Evolutionary conservation across 805 yeast genomes (phyloP).

Genomic region (Sugiyamaella valdiviana): DNA sequence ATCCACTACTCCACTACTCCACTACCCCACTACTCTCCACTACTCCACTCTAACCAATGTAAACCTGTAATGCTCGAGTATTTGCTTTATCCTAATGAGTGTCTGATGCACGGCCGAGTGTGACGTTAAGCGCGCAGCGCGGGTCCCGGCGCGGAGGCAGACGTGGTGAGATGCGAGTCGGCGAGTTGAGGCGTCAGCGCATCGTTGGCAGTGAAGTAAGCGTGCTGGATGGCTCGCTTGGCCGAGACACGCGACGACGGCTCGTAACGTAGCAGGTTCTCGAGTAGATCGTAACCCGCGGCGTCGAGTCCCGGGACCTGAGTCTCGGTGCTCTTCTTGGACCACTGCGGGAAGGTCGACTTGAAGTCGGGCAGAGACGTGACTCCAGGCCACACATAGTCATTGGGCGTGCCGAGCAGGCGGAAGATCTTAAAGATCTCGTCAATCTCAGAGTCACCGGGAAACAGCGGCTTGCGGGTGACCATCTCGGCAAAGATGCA

Average conservation of each 20-base stretch:
- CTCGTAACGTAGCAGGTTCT: conserved; percentile 73
- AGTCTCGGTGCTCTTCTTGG: conserved; percentile 58
- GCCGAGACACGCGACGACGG: conserved; percentile 94
- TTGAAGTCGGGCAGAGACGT: conserved; percentile 86
- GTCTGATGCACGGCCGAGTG: not conserved
- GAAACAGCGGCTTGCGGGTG: conserved; percentile 87
- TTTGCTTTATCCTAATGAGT: not conserved
- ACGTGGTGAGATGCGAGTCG: not conserved
- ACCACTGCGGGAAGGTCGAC: conserved; percentile 89
- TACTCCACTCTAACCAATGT: not conserved
- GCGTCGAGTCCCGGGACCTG: conserved; percentile 74
- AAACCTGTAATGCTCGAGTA: not conserved
- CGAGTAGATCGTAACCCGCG: conserved; percentile 78
- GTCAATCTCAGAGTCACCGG: conserved; percentile 97
- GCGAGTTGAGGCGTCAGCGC: not conserved
- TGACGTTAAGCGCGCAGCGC: not conserved
- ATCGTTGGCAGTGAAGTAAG: conserved; percentile 49
- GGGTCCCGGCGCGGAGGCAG: not conserved
- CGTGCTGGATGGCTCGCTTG: conserved; percentile 83
- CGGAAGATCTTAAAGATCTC: conserved; percentile 92
- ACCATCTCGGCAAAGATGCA: conserved; percentile 98
- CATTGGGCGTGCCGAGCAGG: conserved; percentile 89
- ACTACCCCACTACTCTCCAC: too few relatives aligned
- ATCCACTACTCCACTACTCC: too few relatives aligned
- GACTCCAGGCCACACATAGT: conserved; percentile 92